phyloP scores from a whole-genome alignment of 306 rosid genomes.

The Corylus avellana region DNA sequence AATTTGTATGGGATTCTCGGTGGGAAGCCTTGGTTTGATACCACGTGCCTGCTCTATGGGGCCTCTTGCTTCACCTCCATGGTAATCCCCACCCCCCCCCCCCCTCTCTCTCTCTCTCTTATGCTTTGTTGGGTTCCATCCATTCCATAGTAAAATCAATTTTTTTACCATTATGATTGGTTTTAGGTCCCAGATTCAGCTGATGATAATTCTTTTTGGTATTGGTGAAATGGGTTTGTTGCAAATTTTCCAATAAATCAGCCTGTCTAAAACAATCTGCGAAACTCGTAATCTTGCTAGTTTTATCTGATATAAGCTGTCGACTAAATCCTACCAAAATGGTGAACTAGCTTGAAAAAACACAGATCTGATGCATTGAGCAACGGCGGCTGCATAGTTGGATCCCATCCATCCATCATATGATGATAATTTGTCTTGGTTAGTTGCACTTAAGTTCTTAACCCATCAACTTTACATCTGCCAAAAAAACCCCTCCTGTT shows the following conservation, averaged over 20 bases:
- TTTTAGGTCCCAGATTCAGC: neutral
- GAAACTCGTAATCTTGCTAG: neutral
- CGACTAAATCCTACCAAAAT: neutral
- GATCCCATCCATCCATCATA: neutral
- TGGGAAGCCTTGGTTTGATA: slow-evolving; percentile 64
- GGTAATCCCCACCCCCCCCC: slow-evolving; percentile 34
- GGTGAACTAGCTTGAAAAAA: neutral
- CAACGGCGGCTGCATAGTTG: neutral
- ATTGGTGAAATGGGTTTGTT: neutral
- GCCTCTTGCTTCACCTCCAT: slow-evolving; percentile 58
- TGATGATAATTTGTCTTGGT: neutral
- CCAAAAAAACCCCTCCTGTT: too few relatives aligned
- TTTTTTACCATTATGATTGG: neutral
- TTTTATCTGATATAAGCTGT: neutral
- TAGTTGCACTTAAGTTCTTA: too few relatives aligned
- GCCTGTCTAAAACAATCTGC: neutral
- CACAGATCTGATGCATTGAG: neutral
- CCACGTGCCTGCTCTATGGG: slow-evolving; percentile 79
- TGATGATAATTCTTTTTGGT: neutral
- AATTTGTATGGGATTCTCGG: slow-evolving; percentile 55
- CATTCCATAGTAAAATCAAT: neutral
- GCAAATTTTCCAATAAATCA: neutral
- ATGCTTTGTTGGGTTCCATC: neutral
- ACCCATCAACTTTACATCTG: too few relatives aligned
- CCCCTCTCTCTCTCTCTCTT: neutral